phyloP scores from a whole-genome alignment of 345 rosid genomes.

The Psidium friedrichsthalianum region DNA sequence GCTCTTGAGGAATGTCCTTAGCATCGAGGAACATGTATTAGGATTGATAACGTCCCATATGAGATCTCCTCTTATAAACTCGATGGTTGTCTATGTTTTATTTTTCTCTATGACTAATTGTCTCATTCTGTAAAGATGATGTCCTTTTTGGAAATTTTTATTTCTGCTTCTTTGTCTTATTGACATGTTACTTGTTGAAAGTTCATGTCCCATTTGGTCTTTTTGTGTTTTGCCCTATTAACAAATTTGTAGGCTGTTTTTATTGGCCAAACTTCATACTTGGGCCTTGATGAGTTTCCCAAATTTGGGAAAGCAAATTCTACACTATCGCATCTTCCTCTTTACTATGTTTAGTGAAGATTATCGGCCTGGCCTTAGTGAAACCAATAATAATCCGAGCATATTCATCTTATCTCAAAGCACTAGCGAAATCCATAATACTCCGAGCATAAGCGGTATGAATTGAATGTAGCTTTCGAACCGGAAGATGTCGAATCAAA shows the following conservation, averaged over 20 bases:
- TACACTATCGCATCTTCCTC: neutral
- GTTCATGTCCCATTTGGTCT: neutral
- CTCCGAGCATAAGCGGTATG: neutral
- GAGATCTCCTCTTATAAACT: too few species aligned
- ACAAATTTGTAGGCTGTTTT: too few species aligned
- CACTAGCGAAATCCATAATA: neutral
- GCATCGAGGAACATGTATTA: too few species aligned
- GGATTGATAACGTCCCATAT: too few species aligned
- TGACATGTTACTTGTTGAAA: neutral
- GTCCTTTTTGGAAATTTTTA: neutral
- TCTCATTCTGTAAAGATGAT: neutral
- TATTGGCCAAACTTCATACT: neutral
- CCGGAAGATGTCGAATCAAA: neutral
- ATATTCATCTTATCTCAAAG: neutral
- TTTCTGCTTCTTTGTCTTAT: neutral
- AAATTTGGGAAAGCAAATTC: neutral
- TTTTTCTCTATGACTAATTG: neutral
- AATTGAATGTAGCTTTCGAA: neutral
- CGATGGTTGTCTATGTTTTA: neutral
- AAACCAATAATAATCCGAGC: neutral
- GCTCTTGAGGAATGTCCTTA: too few species aligned
- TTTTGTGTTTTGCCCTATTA: too few species aligned
- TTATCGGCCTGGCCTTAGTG: neutral
- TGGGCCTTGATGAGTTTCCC: too few species aligned
- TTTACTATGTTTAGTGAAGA: neutral